Evolutionary conservation across 805 yeast genomes (phyloP).

Genomic region (Kodamaea neixiangensis): DNA sequence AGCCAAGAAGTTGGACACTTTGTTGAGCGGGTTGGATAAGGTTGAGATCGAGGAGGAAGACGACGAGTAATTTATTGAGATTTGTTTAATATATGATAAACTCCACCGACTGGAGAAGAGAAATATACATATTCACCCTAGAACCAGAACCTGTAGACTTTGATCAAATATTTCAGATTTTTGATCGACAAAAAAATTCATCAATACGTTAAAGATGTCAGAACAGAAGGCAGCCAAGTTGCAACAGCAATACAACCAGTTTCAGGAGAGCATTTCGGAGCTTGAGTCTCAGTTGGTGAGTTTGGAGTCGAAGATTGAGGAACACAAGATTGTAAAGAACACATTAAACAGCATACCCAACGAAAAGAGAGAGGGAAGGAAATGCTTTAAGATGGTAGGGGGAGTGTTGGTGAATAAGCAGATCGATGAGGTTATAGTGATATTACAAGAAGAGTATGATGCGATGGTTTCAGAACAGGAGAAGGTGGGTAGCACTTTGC

Average conservation of each 20-base stretch:
- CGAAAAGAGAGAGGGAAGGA: conserved; percentile 50
- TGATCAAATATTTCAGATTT: no score
- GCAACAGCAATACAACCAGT: conserved; percentile 43
- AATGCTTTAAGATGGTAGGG: conserved; percentile 91
- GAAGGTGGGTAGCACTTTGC: conserved; percentile 28
- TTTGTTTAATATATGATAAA: conserved; percentile 2
- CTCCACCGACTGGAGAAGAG: neutral
- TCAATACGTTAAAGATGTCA: conserved; percentile 7
- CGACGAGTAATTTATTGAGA: conserved; percentile 17
- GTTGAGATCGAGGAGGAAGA: conserved; percentile 40
- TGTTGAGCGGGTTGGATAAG: conserved; percentile 33
- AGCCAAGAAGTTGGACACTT: conserved; percentile 34
- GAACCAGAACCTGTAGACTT: no score
- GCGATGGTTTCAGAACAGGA: conserved; percentile 24
- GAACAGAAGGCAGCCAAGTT: conserved; percentile 40
- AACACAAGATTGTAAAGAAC: conserved; percentile 43
- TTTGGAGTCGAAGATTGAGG: conserved; percentile 39
- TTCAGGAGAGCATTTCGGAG: conserved; percentile 40
- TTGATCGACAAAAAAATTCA: neutral
- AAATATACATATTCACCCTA: neutral
- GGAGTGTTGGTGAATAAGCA: conserved; percentile 85
- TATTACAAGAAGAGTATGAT: conserved; percentile 55
- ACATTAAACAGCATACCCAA: conserved; percentile 39
- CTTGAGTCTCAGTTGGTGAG: conserved; percentile 40
- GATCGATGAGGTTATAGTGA: conserved; percentile 72